These are phyloP conservation scores for Monosporascus ibericus DNA, from an alignment of 2,329 filamentous ascomycete species.

Conservation along the genomic window DNA sequence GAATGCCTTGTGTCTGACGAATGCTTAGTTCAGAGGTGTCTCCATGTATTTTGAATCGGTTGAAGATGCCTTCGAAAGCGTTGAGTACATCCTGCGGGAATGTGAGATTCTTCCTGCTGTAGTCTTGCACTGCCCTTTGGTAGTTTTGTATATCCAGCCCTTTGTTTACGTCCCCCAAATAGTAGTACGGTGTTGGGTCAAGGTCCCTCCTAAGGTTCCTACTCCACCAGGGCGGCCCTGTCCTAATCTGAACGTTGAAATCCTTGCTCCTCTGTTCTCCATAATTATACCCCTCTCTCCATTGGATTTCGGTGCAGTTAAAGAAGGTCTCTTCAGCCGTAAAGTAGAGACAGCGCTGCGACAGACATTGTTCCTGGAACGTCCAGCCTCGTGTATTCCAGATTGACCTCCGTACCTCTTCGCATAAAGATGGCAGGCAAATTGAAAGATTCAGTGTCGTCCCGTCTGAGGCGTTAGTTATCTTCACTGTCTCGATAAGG, in stretches of 20 bases:
- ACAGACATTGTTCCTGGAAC: slow-evolving; percentile 10
- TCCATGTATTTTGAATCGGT: not conserved
- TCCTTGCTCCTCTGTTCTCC: too few species aligned
- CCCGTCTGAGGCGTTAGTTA: not conserved
- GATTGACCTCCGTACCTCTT: not conserved
- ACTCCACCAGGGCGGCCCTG: not conserved
- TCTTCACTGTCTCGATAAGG: not conserved
- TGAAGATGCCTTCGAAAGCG: not conserved
- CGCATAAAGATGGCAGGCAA: not conserved
- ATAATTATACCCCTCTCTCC: not conserved
- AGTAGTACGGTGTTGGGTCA: not conserved
- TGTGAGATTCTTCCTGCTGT: not conserved
- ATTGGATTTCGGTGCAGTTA: not conserved
- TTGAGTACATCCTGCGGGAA: not conserved
- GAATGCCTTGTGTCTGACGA: not conserved
- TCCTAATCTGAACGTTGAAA: not conserved
- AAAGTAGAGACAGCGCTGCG: slow-evolving; percentile 9
- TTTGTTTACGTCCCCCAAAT: not conserved
- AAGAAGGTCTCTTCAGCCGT: not conserved
- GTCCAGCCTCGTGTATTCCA: slow-evolving; percentile 7
- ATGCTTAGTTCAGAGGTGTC: too few species aligned
- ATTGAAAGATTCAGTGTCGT: not conserved
- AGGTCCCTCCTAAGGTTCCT: not conserved
- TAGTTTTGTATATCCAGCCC: not conserved
- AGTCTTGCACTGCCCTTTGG: not conserved